phyloP scores from a whole-genome alignment of 140 eudicot species.

The Anethum foeniculum region DNA sequence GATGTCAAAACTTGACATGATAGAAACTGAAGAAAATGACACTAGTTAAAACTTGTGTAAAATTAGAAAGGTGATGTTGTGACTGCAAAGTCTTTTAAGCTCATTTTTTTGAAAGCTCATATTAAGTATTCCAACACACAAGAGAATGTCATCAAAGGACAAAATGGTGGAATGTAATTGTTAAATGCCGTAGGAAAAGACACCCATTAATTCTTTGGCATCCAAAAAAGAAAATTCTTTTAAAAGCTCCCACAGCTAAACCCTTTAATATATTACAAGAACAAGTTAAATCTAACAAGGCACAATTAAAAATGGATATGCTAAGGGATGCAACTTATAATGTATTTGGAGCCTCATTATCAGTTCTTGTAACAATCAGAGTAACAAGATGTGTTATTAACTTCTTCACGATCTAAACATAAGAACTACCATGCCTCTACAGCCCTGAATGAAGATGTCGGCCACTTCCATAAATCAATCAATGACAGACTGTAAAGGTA shows the following conservation, averaged over 20 bases:
- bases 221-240: background rate
- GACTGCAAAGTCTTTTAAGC: background rate
- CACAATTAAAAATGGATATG: background rate
- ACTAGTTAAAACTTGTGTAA: background rate
- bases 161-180: background rate
- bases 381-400: background rate
- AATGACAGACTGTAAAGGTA: background rate
- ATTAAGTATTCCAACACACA: background rate
- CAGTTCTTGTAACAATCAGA: background rate
- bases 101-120: background rate
- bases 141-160: background rate
- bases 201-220: background rate
- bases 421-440: background rate
- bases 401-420: background rate
- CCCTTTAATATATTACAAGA: background rate
- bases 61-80: background rate
- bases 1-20: background rate
- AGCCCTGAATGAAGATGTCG: background rate
- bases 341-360: background rate
- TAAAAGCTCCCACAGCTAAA: background rate
- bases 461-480: background rate
- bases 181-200: background rate
- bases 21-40: background rate
- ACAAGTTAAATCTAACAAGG: background rate
- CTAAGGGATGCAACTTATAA: background rate